Percentiles rank a stretch among this genome's conserved stretches.
phyloP scores from a whole-genome alignment of 208 protist species.

The Wallacemonas rigidus region DNA sequence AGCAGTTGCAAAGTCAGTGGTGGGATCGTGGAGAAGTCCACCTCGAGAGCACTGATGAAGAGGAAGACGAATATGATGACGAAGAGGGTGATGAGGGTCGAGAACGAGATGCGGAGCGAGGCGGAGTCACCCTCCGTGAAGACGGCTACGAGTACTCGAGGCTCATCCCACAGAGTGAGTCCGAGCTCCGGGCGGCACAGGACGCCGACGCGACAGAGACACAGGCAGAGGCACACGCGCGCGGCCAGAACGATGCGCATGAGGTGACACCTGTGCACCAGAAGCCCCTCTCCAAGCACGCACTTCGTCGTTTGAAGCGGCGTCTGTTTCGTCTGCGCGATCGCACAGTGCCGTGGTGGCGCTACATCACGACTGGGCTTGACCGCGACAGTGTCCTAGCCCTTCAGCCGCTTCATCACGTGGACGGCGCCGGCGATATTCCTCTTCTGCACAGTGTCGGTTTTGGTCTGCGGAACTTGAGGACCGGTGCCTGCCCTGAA shows the following conservation, averaged over 20 bases:
- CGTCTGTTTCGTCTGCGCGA: conserved; percentile 55
- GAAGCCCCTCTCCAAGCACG: conserved; percentile 3
- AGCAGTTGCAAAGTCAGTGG: conserved; percentile 6
- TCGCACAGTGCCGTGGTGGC: conserved; percentile 72
- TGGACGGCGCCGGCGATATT: conserved; percentile 45
- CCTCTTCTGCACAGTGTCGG: conserved; percentile 75
- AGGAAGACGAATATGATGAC: conserved; percentile 22
- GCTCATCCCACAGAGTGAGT: background rate
- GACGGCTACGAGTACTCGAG: conserved; percentile 14
- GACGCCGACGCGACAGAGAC: background rate
- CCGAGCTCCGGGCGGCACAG: background rate
- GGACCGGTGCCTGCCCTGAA: conserved; percentile 24
- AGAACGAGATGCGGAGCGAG: background rate
- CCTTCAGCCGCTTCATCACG: conserved; percentile 53
- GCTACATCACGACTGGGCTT: conserved; percentile 80
- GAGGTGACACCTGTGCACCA: background rate
- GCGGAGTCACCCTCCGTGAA: background rate
- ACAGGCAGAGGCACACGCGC: background rate
- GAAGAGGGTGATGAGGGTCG: conserved; percentile 7
- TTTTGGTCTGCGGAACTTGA: conserved; percentile 53
- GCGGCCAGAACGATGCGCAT: background rate
- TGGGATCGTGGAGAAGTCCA: conserved; percentile 18
- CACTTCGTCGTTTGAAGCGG: conserved; percentile 23
- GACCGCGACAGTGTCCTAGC: conserved; percentile 41
- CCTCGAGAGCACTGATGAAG: conserved; percentile 20